Conservation (phyloP, 192 early-diverging fungal species). For the Phycomyces nitens region DNA sequence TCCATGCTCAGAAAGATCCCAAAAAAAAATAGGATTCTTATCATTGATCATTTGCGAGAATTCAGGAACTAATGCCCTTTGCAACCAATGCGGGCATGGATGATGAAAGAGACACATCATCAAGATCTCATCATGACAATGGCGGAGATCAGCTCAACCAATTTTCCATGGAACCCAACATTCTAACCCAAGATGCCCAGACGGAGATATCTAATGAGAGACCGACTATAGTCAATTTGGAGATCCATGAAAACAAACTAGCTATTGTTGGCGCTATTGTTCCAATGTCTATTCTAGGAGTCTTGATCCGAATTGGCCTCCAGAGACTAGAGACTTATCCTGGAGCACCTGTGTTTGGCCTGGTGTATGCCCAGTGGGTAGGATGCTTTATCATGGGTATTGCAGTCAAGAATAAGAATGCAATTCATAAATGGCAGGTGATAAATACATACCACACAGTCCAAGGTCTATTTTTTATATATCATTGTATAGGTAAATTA, state of each 20-base stretch:
- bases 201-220: not conserved
- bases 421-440: constrained; percentile 27
- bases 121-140: too few relatives aligned
- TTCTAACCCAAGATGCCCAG: too few relatives aligned
- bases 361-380: constrained; percentile 63
- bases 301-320: constrained; percentile 57
- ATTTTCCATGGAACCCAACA: too few relatives aligned
- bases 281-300: constrained; percentile 62
- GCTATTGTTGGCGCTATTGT: constrained; percentile 33
- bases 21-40: too few relatives aligned
- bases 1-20: too few relatives aligned
- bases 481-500: too few relatives aligned
- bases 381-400: constrained; percentile 67
- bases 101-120: too few relatives aligned
- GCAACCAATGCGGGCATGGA: too few relatives aligned
- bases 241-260: constrained; percentile 30
- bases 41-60: too few relatives aligned
- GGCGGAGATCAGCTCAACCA: too few relatives aligned
- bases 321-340: constrained; percentile 52
- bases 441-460: constrained; percentile 19
- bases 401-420: constrained; percentile 18
- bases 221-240: not conserved
- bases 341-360: constrained; percentile 55
- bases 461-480: not conserved
- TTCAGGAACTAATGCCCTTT: too few relatives aligned